A percentile compares a stretch with the other conserved stretches of the same genome.
Evolutionary conservation across 192 early-diverging fungal species (phyloP).

Genomic region (Backusella australiensis): DNA sequence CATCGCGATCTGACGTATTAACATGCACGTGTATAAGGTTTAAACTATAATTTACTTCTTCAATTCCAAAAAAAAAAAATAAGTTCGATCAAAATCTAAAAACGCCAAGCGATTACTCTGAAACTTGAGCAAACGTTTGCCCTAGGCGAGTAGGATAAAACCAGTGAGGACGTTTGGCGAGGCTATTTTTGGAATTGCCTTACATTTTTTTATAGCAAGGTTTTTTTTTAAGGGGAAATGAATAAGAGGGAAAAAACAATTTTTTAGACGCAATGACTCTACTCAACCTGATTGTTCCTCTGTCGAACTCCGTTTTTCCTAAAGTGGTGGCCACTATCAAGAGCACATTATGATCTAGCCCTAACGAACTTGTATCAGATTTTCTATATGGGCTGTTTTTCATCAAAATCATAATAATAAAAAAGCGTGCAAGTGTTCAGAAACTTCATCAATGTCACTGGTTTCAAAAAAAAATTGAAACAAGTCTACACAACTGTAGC

Average conservation of each 20-base stretch:
- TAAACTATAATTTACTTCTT: not conserved
- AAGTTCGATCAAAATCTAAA: not conserved
- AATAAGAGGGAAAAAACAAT: slow-evolving; percentile 1
- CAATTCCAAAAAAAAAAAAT: not conserved
- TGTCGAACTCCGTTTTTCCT: not conserved
- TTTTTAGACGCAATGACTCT: not conserved
- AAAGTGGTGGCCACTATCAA: not conserved
- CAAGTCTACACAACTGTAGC: not conserved
- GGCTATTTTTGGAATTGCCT: slow-evolving; percentile 1
- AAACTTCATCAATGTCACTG: not conserved
- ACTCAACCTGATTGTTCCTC: not conserved
- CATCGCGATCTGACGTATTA: not conserved
- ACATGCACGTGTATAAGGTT: not conserved
- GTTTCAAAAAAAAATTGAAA: not conserved
- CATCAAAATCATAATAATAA: not conserved
- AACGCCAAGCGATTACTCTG: slow-evolving; percentile 5
- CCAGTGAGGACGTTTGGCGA: not conserved
- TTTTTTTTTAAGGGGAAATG: not conserved
- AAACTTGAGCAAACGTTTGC: not conserved
- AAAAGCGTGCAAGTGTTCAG: not conserved
- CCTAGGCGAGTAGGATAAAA: not conserved
- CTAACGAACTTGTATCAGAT: not conserved
- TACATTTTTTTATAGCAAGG: not conserved
- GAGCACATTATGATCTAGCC: not conserved
- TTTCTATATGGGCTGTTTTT: not conserved